Evolutionary conservation across 2,329 filamentous ascomycete species (phyloP), one percentile per base, ranked within the genome.

Genomic region (Tympanopsis confertula): DNA sequence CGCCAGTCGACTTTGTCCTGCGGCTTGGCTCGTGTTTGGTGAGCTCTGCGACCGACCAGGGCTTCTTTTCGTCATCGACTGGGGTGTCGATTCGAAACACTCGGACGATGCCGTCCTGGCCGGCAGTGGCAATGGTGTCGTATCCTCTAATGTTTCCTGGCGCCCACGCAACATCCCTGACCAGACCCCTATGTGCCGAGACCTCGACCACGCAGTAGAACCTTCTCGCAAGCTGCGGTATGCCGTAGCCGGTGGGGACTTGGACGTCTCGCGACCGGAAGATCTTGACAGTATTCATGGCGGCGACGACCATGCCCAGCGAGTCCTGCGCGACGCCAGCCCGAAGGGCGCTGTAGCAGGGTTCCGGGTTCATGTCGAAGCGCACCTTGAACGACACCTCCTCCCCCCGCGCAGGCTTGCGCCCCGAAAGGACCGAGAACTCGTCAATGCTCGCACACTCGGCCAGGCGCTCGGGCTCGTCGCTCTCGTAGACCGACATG

Each of bases 121-220:
- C 91, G 2, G 87, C 89, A 4, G 88, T 93, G 3, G 89, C 91
- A 48, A 96, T 73, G 40, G 89, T 72, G 56, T 98, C 91, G 55
- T 86, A 89, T 1, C 89, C 89, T 28, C 88, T 69, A 49, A 93
- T 86, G 45, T 87, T 93, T 12, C 87, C 89, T 35, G 87, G 83
- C 1, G 89, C 86, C 91, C 91, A 98, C 2, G 86, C 81, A 1
- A 95, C 74, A 54, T 95, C 88, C 35, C 89, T 72, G 5, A 95
- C 83, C 28, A 96, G 68, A 1, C 80, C 78, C 5, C 74, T 69
- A 48, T 94, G 84, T 2, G 78, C 78, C 20, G 68, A 66, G 13
- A 96, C 65, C 51, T 87, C 82, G 15, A 81, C 78, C 0, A 87
- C 87, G 5, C 85, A 74, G 54, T 94, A 94, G 53, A 96, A 93